These are phyloP conservation scores for Moringa oleifera DNA, from an alignment of 345 rosid genomes.

Conservation along the genomic window DNA sequence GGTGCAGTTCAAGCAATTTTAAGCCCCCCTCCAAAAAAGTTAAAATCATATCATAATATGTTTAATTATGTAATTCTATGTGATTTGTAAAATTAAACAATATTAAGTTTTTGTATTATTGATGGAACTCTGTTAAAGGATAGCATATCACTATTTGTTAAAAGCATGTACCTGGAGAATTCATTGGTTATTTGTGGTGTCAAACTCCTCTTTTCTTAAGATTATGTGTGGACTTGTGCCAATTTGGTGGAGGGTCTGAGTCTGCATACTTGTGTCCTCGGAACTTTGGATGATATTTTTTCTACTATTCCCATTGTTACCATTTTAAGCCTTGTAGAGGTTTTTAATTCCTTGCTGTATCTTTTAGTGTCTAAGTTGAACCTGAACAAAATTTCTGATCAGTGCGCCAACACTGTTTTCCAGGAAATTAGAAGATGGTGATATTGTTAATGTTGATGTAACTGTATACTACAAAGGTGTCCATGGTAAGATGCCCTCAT, in stretches of 20 bases:
- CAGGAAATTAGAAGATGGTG: constrained; percentile 94
- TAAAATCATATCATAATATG: too few relatives aligned
- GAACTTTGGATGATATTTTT: not conserved
- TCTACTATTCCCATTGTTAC: not conserved
- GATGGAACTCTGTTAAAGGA: not conserved
- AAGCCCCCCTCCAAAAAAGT: too few relatives aligned
- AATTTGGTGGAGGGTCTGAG: not conserved
- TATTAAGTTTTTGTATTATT: too few relatives aligned
- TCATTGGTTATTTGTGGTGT: not conserved
- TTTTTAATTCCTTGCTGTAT: not conserved
- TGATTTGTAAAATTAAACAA: too few relatives aligned
- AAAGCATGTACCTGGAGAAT: not conserved
- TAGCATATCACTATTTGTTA: not conserved
- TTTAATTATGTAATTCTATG: not conserved
- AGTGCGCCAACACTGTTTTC: constrained; percentile 18
- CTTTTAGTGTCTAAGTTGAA: not conserved
- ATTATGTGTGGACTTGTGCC: not conserved
- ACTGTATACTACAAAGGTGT: constrained; percentile 87
- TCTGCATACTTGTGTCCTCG: not conserved
- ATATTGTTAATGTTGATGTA: constrained; percentile 86
- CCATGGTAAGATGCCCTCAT: constrained; percentile 58
- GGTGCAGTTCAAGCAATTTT: constrained; percentile 32
- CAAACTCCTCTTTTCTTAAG: too few relatives aligned
- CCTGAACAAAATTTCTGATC: constrained; percentile 1
- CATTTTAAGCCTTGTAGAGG: not conserved